Base-by-base conservation (phyloP, 306 rosid genomes). In the Abrus pulchellus region DNA sequence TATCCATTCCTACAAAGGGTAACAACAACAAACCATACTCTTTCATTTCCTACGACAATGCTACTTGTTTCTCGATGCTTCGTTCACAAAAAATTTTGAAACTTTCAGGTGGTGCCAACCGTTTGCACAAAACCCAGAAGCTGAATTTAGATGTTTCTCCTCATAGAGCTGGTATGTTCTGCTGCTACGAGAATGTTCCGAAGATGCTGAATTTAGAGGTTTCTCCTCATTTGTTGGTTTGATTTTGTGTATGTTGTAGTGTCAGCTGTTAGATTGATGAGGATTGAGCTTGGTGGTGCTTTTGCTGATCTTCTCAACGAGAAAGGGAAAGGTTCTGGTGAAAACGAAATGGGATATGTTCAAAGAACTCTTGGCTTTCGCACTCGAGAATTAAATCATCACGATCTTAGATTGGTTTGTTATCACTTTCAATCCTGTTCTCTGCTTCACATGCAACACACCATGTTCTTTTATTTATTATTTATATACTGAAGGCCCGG, bases 271-370 rank as follows among this genome's bases (percentile, higher is more conserved):
- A 90, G 98, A 53, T 79, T 93, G 83, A 93, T 93, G 98, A 84
- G 98, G 50, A 90, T 93, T 87, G 97, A 93, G 86, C 52, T 91
- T 50, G 98, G 98, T 11, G 97, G 98, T 83, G 97, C 98, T 78
- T 93, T 90, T 90, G 98, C 97, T 80, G 98, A 90, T 74, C 98
- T 93, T 86, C 87, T 93, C 47, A 93, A 93, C 71, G 98, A 91
- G 87, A 91, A 86, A 84, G 98, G 98, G 80, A 93, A 93, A 77
- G 98, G 98, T 74, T 93, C 97, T 20, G 98, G 98, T 81, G 94
- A 90, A 71, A 93, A 93, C 64, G 98, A 93, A 87, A 93, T 93
- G 97, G 89, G 90, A 41, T 93, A 93, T 83, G 97, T 93, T 34
- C 90, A 81, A 84, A 87, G 98, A 83, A 93, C 97, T 45, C 91